These are phyloP conservation scores for Phytophthora sojae DNA, from an alignment of 352 stramenopile genomes.

Conservation along the genomic window DNA sequence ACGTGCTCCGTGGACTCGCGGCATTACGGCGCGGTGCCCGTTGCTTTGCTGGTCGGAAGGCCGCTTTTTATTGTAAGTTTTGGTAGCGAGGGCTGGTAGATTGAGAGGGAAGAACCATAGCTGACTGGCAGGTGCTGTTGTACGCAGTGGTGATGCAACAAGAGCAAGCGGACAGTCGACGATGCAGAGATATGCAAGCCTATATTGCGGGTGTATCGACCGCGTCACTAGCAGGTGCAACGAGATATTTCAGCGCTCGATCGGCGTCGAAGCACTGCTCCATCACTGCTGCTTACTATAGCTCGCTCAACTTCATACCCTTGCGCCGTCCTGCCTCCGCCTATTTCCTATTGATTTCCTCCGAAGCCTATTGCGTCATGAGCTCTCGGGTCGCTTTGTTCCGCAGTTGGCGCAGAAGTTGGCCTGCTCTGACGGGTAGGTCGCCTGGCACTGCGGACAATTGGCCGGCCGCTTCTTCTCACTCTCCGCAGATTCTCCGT, in stretches of 20 bases:
- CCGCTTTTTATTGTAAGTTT: slow-evolving; percentile 68
- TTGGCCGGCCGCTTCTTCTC: slow-evolving; percentile 12
- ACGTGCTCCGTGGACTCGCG: slow-evolving; percentile 95
- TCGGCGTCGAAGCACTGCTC: too few species aligned
- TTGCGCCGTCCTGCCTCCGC: neutral
- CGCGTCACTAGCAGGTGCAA: too few species aligned
- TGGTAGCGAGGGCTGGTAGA: too few species aligned
- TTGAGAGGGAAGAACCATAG: neutral
- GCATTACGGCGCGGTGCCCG: slow-evolving; percentile 93
- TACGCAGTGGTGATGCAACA: slow-evolving; percentile 28
- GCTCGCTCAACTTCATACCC: neutral
- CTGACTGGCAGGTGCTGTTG: slow-evolving; percentile 10
- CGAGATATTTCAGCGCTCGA: neutral
- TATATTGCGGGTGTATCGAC: too few species aligned
- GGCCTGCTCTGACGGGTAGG: slow-evolving; percentile 56
- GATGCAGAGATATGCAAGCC: neutral
- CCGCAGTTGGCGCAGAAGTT: slow-evolving; percentile 85
- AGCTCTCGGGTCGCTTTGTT: slow-evolving; percentile 47
- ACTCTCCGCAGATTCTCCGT: neutral
- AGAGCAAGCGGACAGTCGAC: neutral
- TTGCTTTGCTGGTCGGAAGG: slow-evolving; percentile 86
- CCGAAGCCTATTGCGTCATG: slow-evolving; percentile 20
- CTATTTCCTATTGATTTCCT: slow-evolving; percentile 14
- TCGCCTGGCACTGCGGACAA: slow-evolving; percentile 53
- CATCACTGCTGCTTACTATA: neutral